These are phyloP conservation scores for Yamadazyma kitorensis DNA, from an alignment of 805 yeast genomes.

Conservation along the genomic window DNA sequence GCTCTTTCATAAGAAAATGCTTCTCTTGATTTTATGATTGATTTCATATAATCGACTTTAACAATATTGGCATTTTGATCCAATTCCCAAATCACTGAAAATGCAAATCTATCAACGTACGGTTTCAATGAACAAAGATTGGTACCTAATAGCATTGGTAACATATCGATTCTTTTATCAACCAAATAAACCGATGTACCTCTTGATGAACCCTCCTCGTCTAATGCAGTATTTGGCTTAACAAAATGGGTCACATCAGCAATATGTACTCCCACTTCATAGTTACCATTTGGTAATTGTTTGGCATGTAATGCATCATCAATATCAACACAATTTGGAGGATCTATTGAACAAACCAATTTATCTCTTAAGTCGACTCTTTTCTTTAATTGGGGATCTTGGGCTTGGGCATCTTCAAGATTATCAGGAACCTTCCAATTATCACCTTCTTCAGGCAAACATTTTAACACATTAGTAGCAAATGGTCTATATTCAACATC, in stretches of 20 bases:
- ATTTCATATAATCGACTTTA: constrained; percentile 74
- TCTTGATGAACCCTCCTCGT: constrained; percentile 93
- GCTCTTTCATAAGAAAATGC: constrained; percentile 96
- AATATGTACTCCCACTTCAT: constrained; percentile 97
- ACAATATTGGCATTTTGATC: constrained; percentile 84
- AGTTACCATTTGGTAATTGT: constrained; percentile 83
- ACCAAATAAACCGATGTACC: constrained; percentile 97
- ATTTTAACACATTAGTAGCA: constrained; percentile 84
- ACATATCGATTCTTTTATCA: constrained; percentile 98
- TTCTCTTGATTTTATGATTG: constrained; percentile 85
- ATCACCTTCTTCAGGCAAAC: constrained; percentile 91
- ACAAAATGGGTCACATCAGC: constrained; percentile 99
- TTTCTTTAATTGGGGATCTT: constrained; percentile 51
- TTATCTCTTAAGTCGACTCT: constrained; percentile 87
- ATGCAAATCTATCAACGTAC: constrained; percentile 92
- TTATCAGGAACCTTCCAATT: constrained; percentile 85
- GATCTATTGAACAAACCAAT: constrained; percentile 93
- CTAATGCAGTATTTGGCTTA: constrained; percentile 86
- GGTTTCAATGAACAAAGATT: constrained; percentile 94
- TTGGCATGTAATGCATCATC: constrained; percentile 94
- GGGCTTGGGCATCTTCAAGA: constrained; percentile 49
- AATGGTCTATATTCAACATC: constrained; percentile 97
- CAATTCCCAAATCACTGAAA: constrained; percentile 94
- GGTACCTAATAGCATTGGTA: constrained; percentile 92
- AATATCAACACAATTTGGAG: constrained; percentile 97